Evolutionary conservation across 768 basidiomycete species (phyloP), one percentile per base, ranked within the genome.

Genomic region (Leccinum imitatum): DNA sequence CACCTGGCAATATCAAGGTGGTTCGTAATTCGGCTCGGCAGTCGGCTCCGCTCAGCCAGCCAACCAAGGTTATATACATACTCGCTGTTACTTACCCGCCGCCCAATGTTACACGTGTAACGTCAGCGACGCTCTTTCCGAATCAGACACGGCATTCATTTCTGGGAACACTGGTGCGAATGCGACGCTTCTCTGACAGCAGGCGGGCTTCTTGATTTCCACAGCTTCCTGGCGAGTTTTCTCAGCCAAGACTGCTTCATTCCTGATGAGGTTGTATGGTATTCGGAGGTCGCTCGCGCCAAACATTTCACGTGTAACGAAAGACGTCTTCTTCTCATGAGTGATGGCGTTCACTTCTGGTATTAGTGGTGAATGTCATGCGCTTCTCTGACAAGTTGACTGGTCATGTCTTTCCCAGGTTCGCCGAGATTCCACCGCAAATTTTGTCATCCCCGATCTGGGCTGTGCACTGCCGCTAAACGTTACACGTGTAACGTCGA

Each of bases 71-170:
- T 30, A 25, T 15, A 50, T 21, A 33, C 11, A 11, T n/a, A 48
- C 47, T 15, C 50, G 23, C 53, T 11, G n/a, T 57, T 19, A 46
- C 44, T 46, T 53, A 21, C 53, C 31, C 30, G 50, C 47, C 64
- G 66, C 71, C 59, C 69, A 54, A 66, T 58, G 63, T 65, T 68
- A 61, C 71, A 71, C 71, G 68, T 71, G 70, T 68, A 66, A 72
- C 69, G 66, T 72, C 56, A 63, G 19, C 62, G 48, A 61, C 31
- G 51, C 39, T 46, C 46, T 33, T 54, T 46, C 17, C 15, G 33
- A 33, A 52, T 30, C 48, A 41, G 67, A 11, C 50, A 47, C 23
- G 23, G 37, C 31, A 19, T 25, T 35, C 31, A 55, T 48, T 39
- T 56, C 5, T 30, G 54, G 47, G 23, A 48, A 54, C 30, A 53